Evolutionary conservation across 1,284 basidiomycete species (phyloP).

Genomic region (Leccinum solheimii): DNA sequence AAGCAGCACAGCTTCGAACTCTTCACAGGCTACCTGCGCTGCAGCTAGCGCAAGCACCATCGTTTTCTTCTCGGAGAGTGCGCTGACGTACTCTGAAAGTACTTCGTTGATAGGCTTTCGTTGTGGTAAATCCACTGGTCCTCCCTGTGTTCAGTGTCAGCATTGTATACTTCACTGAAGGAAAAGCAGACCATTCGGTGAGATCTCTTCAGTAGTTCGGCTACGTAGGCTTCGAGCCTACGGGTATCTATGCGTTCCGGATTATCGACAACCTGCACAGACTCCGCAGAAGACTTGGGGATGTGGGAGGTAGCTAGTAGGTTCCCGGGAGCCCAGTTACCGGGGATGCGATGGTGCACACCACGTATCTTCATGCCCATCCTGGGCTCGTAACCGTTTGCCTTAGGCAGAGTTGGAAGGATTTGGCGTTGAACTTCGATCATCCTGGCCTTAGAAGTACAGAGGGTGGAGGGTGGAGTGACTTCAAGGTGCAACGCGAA

Average conservation of each 20-base stretch:
- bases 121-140: background rate
- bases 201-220: background rate
- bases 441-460: background rate
- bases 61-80: background rate
- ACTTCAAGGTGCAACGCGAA: background rate
- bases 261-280: background rate
- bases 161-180: background rate
- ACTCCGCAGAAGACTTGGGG: background rate
- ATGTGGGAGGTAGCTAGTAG: background rate
- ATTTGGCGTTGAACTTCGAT: background rate
- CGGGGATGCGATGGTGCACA: background rate
- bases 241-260: background rate
- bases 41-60: background rate
- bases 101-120: background rate
- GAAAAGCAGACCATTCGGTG: background rate
- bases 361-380: background rate
- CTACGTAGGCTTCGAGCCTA: background rate
- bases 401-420: background rate
- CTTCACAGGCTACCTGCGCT: background rate
- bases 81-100: background rate
- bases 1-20: background rate
- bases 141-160: background rate
- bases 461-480: background rate
- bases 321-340: background rate
- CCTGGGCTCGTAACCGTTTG: background rate